Percentiles rank a stretch among this genome's conserved stretches.
Conservation (phyloP, 805 yeast species). For the Monosporozyma yasuniensis region DNA sequence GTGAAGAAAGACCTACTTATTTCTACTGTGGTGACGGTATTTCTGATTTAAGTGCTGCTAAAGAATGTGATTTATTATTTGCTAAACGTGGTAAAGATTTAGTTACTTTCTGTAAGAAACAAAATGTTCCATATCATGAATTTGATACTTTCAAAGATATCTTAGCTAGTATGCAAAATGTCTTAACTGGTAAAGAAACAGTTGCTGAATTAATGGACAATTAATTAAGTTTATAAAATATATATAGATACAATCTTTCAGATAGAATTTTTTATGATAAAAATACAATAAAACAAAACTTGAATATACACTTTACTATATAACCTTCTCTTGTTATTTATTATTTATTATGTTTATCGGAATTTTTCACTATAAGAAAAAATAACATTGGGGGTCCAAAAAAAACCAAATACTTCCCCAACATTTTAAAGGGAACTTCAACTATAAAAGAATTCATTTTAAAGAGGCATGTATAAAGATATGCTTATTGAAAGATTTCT, state of each 20-base stretch:
- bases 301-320: no score
- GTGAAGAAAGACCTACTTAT: conserved; percentile 47
- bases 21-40: conserved; percentile 98
- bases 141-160: conserved; percentile 74
- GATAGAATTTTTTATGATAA: not conserved
- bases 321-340: not conserved
- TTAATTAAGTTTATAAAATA: conserved; percentile 2
- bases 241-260: not conserved
- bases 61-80: conserved; percentile 85
- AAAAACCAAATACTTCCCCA: not conserved
- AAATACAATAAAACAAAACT: not conserved
- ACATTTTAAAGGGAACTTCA: not conserved
- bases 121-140: conserved; percentile 75
- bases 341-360: not conserved
- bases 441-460: no score
- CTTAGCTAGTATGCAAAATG: conserved; percentile 46
- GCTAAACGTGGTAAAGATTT: conserved; percentile 91
- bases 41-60: conserved; percentile 88
- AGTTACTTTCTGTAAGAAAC: conserved; percentile 72
- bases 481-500: no score
- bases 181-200: conserved; percentile 34
- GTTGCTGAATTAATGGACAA: conserved; percentile 28
- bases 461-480: no score
- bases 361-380: not conserved
- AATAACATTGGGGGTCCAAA: no score